Evolutionary conservation across 371 early-diverging fungal genomes (phyloP).

Genomic region (Lichtheimia corymbifera): DNA sequence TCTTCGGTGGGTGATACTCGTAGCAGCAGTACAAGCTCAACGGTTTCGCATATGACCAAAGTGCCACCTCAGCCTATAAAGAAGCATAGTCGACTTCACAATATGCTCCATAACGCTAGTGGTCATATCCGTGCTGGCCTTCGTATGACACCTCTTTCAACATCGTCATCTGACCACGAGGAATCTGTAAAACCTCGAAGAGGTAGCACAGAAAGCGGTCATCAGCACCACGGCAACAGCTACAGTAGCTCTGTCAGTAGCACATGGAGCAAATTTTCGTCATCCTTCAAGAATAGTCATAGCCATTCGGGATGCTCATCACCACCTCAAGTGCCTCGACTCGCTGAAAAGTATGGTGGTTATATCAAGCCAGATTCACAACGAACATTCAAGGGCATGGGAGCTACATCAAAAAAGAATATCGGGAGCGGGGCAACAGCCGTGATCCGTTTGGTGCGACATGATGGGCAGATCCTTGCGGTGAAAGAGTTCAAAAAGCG

Average conservation of each 20-base stretch:
- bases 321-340: constrained; percentile 6
- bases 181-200: constrained; percentile 1
- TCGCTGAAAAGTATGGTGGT: constrained; percentile 42
- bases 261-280: constrained; percentile 8
- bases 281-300: background rate
- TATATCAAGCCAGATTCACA: constrained; percentile 33
- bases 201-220: constrained; percentile 5
- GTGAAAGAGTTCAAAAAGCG: constrained; percentile 69
- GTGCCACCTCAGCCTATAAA: constrained; percentile 4
- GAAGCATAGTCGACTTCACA: constrained; percentile 15
- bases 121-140: constrained; percentile 22
- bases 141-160: constrained; percentile 29
- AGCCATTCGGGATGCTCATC: background rate
- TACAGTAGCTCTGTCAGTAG: constrained; percentile 10
- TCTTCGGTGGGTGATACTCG: constrained; percentile 23
- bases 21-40: constrained; percentile 28
- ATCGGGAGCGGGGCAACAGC: constrained; percentile 55
- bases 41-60: constrained; percentile 26
- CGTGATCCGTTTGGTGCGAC: constrained; percentile 28
- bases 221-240: background rate
- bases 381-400: constrained; percentile 33
- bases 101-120: constrained; percentile 16
- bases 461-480: constrained; percentile 28
- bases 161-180: constrained; percentile 1
- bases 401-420: constrained; percentile 36